Conservation (phyloP, 2,329 filamentous ascomycete genomes). For the Fusarium falciforme region DNA sequence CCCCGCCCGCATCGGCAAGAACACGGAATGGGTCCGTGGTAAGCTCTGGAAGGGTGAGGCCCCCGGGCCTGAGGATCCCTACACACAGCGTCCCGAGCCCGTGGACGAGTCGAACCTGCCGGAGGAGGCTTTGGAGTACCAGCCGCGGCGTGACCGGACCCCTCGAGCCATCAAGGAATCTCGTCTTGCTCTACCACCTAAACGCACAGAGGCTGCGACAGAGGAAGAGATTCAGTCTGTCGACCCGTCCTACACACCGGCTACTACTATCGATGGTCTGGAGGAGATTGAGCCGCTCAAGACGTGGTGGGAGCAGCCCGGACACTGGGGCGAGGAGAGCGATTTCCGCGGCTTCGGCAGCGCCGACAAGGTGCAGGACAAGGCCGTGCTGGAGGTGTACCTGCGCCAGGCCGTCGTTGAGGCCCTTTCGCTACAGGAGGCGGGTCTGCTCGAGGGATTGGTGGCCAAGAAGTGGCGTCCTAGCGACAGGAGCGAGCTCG, state of each 20-base stretch:
- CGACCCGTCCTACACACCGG: conserved; percentile 59
- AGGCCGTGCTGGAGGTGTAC: conserved; percentile 59
- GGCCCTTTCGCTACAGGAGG: conserved; percentile 57
- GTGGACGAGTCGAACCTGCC: conserved; percentile 47
- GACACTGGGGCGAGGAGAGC: conserved; percentile 62
- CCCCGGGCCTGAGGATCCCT: conserved; percentile 53
- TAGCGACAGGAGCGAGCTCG: conserved; percentile 49
- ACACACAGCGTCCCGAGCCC: conserved; percentile 48
- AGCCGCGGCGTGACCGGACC: conserved; percentile 33
- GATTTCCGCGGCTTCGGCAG: conserved; percentile 58
- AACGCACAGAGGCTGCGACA: conserved; percentile 47
- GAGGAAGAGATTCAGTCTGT: conserved; percentile 47
- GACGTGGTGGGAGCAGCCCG: conserved; percentile 65
- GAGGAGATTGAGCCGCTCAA: conserved; percentile 60
- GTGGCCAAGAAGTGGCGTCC: conserved; percentile 49
- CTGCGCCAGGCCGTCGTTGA: conserved; percentile 65
- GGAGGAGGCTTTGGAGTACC: conserved; percentile 41
- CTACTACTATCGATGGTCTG: conserved; percentile 57
- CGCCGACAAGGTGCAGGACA: conserved; percentile 54
- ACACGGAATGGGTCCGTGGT: conserved; percentile 53
- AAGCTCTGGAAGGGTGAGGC: conserved; percentile 56
- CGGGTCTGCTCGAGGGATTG: conserved; percentile 46
- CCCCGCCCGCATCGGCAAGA: conserved; percentile 44
- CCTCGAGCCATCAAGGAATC: conserved; percentile 44
- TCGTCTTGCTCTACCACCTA: conserved; percentile 49